Percentiles rank a stretch among this genome's conserved stretches.
These are phyloP conservation scores for Datisca glomerata DNA, from an alignment of 306 rosid species.

Conservation along the genomic window DNA sequence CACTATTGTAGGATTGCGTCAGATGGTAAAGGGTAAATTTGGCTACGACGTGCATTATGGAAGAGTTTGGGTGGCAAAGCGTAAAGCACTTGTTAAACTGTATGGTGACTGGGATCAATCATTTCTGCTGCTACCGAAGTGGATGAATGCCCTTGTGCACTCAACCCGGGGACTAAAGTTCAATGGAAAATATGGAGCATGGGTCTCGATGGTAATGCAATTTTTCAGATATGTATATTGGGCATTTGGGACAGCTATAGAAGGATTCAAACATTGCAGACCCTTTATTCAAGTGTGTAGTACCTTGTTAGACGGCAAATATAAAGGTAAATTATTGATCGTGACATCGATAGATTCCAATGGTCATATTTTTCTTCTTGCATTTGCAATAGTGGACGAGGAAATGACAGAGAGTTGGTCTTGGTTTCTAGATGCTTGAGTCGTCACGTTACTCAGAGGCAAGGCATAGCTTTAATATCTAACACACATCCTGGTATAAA, in stretches of 20 bases:
- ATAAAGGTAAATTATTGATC: not conserved
- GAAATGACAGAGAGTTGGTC: not conserved
- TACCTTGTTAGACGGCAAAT: not conserved
- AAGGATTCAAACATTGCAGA: not conserved
- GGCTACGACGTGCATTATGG: too few relatives aligned
- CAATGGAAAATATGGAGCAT: not conserved
- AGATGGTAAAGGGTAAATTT: too few relatives aligned
- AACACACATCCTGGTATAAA: not conserved
- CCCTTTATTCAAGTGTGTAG: not conserved
- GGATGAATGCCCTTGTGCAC: not conserved
- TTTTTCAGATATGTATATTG: not conserved
- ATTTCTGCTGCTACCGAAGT: not conserved
- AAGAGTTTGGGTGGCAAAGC: not conserved
- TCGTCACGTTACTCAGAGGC: not conserved
- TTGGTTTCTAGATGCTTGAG: not conserved
- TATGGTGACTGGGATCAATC: not conserved
- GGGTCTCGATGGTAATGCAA: not conserved
- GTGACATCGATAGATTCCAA: not conserved
- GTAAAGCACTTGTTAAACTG: not conserved
- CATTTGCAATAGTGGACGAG: not conserved
- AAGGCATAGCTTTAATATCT: not conserved
- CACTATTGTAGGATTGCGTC: not conserved
- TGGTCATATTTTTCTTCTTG: not conserved
- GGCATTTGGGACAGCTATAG: conserved; percentile 3
- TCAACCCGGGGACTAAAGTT: not conserved